phyloP scores from a whole-genome alignment of 768 basidiomycete species.

The Lactarius deliciosus region DNA sequence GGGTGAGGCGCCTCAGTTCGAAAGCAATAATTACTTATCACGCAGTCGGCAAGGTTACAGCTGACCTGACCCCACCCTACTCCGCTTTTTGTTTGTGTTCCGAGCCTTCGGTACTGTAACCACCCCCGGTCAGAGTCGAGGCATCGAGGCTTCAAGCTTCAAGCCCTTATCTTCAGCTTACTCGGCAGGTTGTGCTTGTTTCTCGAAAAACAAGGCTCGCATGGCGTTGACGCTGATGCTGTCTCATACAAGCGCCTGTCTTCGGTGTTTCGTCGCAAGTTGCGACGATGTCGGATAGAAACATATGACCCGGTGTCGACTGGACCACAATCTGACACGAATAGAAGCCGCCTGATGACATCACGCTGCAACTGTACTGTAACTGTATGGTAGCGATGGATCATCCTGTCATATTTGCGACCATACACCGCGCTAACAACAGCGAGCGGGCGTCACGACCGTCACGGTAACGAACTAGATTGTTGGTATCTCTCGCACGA shows the following conservation, averaged over 20 bases:
- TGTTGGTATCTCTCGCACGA: slow-evolving; percentile 6
- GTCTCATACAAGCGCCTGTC: background rate
- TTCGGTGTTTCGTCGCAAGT: slow-evolving; percentile 1
- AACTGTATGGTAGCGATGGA: background rate
- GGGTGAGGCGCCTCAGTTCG: slow-evolving; percentile 27
- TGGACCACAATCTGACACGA: background rate
- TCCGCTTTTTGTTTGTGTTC: slow-evolving; percentile 5
- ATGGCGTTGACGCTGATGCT: background rate
- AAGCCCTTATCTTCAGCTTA: background rate
- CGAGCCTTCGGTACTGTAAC: background rate
- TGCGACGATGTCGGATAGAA: slow-evolving; percentile 4
- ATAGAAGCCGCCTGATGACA: slow-evolving; percentile 13
- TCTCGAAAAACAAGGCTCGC: background rate
- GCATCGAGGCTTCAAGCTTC: background rate
- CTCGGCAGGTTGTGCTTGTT: background rate
- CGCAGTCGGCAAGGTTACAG: slow-evolving; percentile 32
- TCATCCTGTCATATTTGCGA: background rate
- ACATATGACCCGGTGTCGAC: background rate
- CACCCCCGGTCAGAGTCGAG: background rate
- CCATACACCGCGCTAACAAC: slow-evolving; percentile 1
- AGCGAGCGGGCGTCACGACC: slow-evolving; percentile 30
- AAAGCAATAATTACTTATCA: slow-evolving; percentile 22
- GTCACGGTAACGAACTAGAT: slow-evolving; percentile 35
- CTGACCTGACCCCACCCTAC: slow-evolving; percentile 7
- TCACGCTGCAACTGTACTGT: background rate